Base-by-base conservation (phyloP, 2,329 filamentous ascomycete genomes). In the Fusarium luffae region DNA sequence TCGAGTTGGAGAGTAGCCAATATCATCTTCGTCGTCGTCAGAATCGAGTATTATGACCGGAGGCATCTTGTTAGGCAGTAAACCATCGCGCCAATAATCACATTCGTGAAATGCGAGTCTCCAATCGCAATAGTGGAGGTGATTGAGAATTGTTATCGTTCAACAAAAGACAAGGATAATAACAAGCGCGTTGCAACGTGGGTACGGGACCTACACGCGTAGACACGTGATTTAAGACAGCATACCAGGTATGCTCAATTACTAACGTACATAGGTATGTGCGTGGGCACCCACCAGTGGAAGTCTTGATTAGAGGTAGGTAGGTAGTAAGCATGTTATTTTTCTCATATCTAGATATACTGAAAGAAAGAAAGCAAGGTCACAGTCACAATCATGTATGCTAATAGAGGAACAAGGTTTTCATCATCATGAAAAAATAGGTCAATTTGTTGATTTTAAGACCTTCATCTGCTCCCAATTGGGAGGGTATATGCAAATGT, bases 401-500 rank as follows among this genome's bases (percentile, higher is more conserved):
- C 19, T 8, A 54, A n/a, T 7, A 34, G 16, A 25, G n/a, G 25
- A 46, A 28, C 21, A 49, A 49, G n/a, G 25, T 49, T 59, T 73
- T 75, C 60, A 68, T 71, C 61, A 69, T 70, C 51, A 59, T 73
- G 40, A 66, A 74, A 74, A 74, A 72, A 68, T 59, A 59, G 72
- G 70, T 69, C 74, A 73, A 72, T 76, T 72, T 76, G 71, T 75
- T 74, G 74, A 75, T 74, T 70, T 67, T 73, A 73, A 70, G 68
- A 76, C 72, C 70, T 67, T 63, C 65, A 59, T 69, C 67, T 69
- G 60, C 75, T 73, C 75, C 75, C 70, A 78, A 79, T 68, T 59
- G 71, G 76, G 75, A 77, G 75, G 65, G 72, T 76, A 76, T 77
- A 77, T 77, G 78, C 77, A 77, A 78, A 79, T 80, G 79, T 80